Evolutionary conservation across 345 rosid genomes (phyloP).

Genomic region (Eucalyptus cladocalyx): DNA sequence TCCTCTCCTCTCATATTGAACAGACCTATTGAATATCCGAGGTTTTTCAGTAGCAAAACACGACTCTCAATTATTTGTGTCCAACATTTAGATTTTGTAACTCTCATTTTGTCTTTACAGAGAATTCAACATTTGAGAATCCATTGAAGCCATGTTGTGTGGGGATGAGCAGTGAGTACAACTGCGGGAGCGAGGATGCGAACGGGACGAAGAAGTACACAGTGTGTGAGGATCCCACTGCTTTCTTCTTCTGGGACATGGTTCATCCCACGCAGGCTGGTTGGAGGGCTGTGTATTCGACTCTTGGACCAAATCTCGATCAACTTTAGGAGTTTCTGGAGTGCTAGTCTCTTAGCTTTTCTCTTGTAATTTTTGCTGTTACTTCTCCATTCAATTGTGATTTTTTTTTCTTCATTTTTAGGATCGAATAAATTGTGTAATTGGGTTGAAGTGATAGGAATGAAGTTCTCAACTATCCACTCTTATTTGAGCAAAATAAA

Average conservation of each 20-base stretch:
- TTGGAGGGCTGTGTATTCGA: conserved; percentile 15
- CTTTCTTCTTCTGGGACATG: conserved; percentile 24
- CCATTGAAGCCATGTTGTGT: conserved; percentile 32
- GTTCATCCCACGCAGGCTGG: conserved; percentile 27
- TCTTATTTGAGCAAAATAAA: not conserved
- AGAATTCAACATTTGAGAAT: conserved; percentile 19
- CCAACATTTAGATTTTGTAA: not conserved
- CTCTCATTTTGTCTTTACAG: not conserved
- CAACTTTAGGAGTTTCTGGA: not conserved
- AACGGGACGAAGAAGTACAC: conserved; percentile 8
- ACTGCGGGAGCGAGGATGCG: not conserved
- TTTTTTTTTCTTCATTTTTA: not conserved
- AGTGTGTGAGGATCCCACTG: conserved; percentile 8
- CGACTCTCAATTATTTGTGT: not conserved
- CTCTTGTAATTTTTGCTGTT: not conserved
- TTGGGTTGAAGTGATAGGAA: not conserved
- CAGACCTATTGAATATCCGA: not conserved
- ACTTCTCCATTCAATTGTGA: not conserved
- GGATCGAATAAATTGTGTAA: not conserved
- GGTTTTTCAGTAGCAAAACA: not conserved
- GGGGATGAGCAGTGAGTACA: not conserved
- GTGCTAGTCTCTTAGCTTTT: not conserved
- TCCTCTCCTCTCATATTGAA: not conserved
- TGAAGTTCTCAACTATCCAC: not conserved
- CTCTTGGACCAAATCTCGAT: conserved; percentile 4